Evolutionary conservation across 2,329 filamentous ascomycete genomes (phyloP).

Genomic region (Aureobasidium lini): DNA sequence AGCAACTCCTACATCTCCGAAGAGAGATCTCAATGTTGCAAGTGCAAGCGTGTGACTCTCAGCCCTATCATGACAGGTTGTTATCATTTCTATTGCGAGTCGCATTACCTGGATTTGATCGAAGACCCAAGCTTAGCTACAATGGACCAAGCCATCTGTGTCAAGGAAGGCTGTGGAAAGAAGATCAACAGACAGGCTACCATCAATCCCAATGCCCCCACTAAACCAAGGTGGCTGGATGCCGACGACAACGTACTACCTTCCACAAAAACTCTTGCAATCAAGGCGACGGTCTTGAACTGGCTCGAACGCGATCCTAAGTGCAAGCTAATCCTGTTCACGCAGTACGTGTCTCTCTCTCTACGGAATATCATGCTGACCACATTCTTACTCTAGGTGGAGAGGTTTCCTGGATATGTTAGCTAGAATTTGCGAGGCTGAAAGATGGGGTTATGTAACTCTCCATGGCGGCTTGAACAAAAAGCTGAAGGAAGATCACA

Average conservation of each 20-base stretch:
- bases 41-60: conserved; percentile 35
- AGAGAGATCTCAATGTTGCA: conserved; percentile 32
- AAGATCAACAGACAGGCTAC: conserved; percentile 13
- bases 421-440: conserved; percentile 39
- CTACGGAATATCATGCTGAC: no score
- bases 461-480: conserved; percentile 45
- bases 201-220: conserved; percentile 21
- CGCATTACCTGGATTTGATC: conserved; percentile 35
- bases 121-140: conserved; percentile 21
- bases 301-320: conserved; percentile 35
- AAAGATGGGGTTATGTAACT: conserved; percentile 42
- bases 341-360: no score
- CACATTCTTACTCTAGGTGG: no score
- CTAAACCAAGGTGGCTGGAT: conserved; percentile 31
- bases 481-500: conserved; percentile 36
- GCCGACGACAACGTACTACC: conserved; percentile 33
- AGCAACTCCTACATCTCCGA: conserved; percentile 31
- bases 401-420: conserved; percentile 47
- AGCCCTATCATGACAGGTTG: conserved; percentile 44
- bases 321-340: conserved; percentile 54
- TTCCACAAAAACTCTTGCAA: conserved; percentile 38
- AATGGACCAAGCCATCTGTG: conserved; percentile 20
- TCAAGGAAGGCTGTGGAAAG: conserved; percentile 22
- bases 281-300: conserved; percentile 39
- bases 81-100: conserved; percentile 48